Evolutionary conservation across 768 basidiomycete species (phyloP), one percentile per base, ranked within the genome.

Genomic region (Tulasnella sp.): DNA sequence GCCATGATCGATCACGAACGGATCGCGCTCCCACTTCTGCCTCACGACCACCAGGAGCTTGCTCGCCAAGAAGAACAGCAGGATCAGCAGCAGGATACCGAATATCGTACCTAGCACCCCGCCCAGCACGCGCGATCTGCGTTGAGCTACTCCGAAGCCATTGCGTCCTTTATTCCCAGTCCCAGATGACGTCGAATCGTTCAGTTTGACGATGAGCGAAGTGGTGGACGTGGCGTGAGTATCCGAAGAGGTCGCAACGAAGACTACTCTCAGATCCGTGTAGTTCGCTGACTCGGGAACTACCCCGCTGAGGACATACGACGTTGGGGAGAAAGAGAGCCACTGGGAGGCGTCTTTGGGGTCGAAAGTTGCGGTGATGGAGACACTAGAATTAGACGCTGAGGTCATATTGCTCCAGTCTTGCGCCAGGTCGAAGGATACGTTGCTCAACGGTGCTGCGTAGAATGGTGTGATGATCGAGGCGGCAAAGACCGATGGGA

Each of bases 401-500:
- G 41, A 21, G 12, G 65, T 65, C 24, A 56, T 61, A 64, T 81
- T 79, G 22, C 80, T 79, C 65, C 85, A 78, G 70, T 77, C 83
- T 30, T 72, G 71, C 1, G 68, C 65, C 38, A 92, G 72, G 63
- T 75, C 69, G 65, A 87, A 83, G 5, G 73, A 65, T 45, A 89
- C 70, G 2, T 68, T 44, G 50, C 76, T 69, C 8, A 80, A 80
- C 12, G 78, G 79, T 24, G 74, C 72, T 41, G 75, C 77, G 49
- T 78, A 71, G 50, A 85, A 71, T 21, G 81, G 74, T 17, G 85
- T 80, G 45, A 90, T 70, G 30, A 73, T 70, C 21, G 80, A 72
- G 21, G 73, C 62, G 10, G 77, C 72, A 72, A 96, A 94, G 68
- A 80, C 87, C 2, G 89, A 85, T 2, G 84, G 77, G 8, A 84